phyloP scores from a whole-genome alignment of 2,329 filamentous ascomycete genomes.

The Fusarium sarcochroum region DNA sequence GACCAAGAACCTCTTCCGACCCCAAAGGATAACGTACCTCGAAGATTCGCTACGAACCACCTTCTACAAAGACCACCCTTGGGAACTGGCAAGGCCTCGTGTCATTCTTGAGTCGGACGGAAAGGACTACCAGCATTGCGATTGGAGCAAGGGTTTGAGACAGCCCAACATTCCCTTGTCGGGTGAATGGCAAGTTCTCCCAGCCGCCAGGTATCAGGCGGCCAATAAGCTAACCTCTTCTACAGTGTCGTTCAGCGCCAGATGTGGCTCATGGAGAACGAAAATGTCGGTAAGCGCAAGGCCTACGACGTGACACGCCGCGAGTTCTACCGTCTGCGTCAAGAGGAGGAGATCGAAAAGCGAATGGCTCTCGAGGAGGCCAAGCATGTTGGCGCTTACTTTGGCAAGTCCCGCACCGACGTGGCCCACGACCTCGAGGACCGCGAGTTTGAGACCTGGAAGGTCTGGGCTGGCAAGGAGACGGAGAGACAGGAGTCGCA shows the following conservation, averaged over 20 bases:
- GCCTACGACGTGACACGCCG: slow-evolving; percentile 91
- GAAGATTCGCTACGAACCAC: slow-evolving; percentile 85
- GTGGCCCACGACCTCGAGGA: slow-evolving; percentile 88
- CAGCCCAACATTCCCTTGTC: slow-evolving; percentile 83
- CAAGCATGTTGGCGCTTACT: slow-evolving; percentile 86
- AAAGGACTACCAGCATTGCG: slow-evolving; percentile 79
- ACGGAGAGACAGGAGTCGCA: slow-evolving; percentile 58
- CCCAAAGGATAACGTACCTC: slow-evolving; percentile 81
- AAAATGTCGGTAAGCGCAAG: slow-evolving; percentile 70
- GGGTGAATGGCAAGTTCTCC: slow-evolving; percentile 67
- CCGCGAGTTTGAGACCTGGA: slow-evolving; percentile 85
- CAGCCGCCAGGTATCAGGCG: background rate
- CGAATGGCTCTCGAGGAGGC: slow-evolving; percentile 92
- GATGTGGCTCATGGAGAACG: slow-evolving; percentile 82
- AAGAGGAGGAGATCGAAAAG: slow-evolving; percentile 84
- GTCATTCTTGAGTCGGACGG: slow-evolving; percentile 89
- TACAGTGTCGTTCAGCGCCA: slow-evolving; percentile 92
- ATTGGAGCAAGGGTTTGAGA: slow-evolving; percentile 83
- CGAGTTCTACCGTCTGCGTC: slow-evolving; percentile 90
- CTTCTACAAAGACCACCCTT: slow-evolving; percentile 96
- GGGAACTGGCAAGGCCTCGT: slow-evolving; percentile 92
- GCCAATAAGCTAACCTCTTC: slow-evolving; percentile 33
- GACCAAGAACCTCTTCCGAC: slow-evolving; percentile 83
- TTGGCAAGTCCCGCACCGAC: slow-evolving; percentile 82
- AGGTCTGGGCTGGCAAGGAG: slow-evolving; percentile 76